These are phyloP conservation scores for Vaccinium macrocarpon DNA, from an alignment of 148 eudicot genomes.

Conservation along the genomic window DNA sequence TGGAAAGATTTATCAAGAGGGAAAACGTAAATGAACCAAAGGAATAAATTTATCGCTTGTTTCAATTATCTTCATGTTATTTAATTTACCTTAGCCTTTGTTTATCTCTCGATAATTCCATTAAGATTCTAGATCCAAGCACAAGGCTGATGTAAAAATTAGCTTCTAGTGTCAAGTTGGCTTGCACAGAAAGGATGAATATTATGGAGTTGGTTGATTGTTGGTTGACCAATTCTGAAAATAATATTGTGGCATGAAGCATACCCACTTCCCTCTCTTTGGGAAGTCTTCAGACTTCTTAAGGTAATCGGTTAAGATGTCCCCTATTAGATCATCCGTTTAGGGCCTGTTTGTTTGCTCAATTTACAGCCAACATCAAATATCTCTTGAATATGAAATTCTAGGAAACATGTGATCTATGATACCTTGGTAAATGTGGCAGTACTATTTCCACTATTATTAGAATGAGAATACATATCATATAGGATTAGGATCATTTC, in stretches of 20 bases:
- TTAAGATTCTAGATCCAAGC: neutral
- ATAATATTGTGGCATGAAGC: neutral
- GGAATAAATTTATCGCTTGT: neutral
- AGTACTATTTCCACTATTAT: neutral
- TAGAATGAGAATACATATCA: neutral
- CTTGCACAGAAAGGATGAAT: neutral
- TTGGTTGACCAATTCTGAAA: neutral
- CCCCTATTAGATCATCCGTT: neutral
- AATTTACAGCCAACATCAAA: neutral
- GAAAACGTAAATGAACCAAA: neutral
- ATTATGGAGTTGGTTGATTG: neutral
- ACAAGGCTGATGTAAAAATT: neutral
- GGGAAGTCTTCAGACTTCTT: neutral
- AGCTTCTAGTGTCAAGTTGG: conserved; percentile 1
- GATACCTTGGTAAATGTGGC: neutral
- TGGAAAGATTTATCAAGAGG: neutral
- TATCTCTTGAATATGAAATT: neutral
- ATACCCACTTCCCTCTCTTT: neutral
- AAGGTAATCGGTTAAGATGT: neutral
- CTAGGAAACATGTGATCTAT: neutral
- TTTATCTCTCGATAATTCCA: neutral
- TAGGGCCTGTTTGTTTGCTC: neutral
- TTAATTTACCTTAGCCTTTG: neutral
- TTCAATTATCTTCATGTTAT: neutral
- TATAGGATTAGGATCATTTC: neutral